phyloP scores from a whole-genome alignment of 768 basidiomycete genomes.

The Scleroderma citrinum region DNA sequence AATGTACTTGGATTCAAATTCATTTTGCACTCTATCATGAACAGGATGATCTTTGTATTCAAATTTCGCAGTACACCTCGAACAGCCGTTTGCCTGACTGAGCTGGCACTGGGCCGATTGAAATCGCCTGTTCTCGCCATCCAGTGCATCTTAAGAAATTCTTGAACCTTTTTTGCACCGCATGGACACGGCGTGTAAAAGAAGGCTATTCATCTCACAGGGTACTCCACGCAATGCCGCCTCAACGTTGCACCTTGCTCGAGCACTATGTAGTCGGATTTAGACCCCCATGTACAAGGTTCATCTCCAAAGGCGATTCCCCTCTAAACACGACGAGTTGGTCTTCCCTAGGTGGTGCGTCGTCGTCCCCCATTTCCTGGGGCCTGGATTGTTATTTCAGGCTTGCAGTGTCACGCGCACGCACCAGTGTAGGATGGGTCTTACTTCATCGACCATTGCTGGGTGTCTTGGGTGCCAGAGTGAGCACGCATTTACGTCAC shows the following conservation, averaged over 20 bases:
- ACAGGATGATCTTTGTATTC: background rate
- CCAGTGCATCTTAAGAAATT: background rate
- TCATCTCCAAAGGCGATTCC: background rate
- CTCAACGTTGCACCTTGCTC: background rate
- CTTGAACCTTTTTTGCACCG: background rate
- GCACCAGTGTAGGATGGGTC: background rate
- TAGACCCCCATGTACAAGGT: background rate
- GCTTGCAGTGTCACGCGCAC: background rate
- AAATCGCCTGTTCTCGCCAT: background rate
- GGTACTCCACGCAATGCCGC: background rate
- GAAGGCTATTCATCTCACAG: background rate
- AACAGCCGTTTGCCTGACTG: background rate
- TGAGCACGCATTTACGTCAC: background rate
- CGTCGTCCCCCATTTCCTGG: background rate
- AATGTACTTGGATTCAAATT: background rate
- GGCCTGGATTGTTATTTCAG: background rate
- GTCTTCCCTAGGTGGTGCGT: background rate
- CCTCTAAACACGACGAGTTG: background rate
- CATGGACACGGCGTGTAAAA: background rate
- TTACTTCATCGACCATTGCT: background rate
- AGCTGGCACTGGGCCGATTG: background rate
- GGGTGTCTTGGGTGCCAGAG: constrained; percentile 1
- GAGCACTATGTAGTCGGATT: background rate
- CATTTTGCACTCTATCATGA: background rate
- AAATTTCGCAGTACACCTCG: background rate